Evolutionary conservation across 78 protist genomes (phyloP).

Genomic region (Bodo saltans): DNA sequence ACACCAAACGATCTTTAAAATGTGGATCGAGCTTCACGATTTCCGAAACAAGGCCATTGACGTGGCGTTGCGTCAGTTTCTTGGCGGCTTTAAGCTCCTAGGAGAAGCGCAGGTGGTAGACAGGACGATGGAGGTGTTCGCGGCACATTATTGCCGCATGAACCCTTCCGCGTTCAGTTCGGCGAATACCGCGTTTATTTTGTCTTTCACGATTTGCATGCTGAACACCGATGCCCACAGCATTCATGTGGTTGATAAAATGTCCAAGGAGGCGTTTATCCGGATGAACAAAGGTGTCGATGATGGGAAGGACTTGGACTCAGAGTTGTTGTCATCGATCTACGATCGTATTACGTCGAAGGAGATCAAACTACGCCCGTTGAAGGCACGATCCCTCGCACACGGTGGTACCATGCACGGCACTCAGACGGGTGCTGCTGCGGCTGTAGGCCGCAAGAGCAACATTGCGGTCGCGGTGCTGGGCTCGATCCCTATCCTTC

Average conservation of each 20-base stretch:
- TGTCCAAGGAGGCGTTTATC: conserved; percentile 71
- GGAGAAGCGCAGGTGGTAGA: conserved; percentile 97
- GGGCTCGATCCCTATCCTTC: not conserved
- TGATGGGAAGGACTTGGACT: conserved; percentile 71
- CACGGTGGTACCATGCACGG: not conserved
- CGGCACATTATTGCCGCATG: conserved; percentile 61
- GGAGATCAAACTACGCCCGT: conserved; percentile 40
- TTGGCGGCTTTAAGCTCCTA: conserved; percentile 74
- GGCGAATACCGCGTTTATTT: conserved; percentile 86
- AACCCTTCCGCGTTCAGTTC: conserved; percentile 61
- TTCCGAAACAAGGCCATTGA: conserved; percentile 67
- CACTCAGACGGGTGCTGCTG: not conserved
- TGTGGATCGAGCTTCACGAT: conserved; percentile 59
- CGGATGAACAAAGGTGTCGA: conserved; percentile 74
- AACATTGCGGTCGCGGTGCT: not conserved
- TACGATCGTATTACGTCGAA: conserved; percentile 60
- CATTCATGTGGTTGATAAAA: conserved; percentile 47
- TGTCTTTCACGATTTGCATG: conserved; percentile 91
- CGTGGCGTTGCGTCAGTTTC: conserved; percentile 76
- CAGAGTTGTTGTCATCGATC: conserved; percentile 57
- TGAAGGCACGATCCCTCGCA: not conserved
- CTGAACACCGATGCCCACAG: conserved; percentile 93
- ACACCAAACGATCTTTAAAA: conserved; percentile 56
- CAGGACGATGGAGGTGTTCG: conserved; percentile 90
- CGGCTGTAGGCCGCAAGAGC: no score